Percentiles rank a stretch among this genome's conserved stretches.
phyloP scores from a whole-genome alignment of 176 grass and related monocot genomes.

The Alopecurus myosuroides region DNA sequence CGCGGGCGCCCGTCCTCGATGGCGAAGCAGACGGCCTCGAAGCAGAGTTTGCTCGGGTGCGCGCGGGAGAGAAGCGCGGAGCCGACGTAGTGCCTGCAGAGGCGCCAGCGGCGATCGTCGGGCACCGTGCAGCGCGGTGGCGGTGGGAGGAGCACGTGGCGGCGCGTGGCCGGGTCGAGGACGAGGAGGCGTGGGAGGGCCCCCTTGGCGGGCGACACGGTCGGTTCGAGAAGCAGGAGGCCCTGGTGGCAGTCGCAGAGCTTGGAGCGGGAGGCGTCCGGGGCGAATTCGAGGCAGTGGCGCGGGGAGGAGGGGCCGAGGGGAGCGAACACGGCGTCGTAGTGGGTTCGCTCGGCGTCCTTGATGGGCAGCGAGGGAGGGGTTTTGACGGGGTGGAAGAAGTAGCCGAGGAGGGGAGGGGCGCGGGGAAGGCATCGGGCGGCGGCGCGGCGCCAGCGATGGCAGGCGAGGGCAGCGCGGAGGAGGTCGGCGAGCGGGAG shows the following conservation, averaged over 20 bases:
- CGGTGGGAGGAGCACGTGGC: not conserved
- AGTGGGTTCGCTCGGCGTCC: not conserved
- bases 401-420: not conserved
- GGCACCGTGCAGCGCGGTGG: not conserved
- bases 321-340: not conserved
- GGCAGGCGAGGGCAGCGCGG: not conserved
- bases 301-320: not conserved
- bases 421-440: not conserved
- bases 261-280: not conserved
- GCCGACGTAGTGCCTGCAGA: not conserved
- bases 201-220: too few relatives aligned
- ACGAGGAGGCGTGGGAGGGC: not conserved
- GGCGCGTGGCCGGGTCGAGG: not conserved
- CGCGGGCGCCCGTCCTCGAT: not conserved
- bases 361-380: not conserved
- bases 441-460: not conserved
- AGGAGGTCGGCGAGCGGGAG: not conserved
- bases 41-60: conserved; percentile 15
- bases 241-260: conserved; percentile 16
- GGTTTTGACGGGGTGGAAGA: not conserved
- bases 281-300: not conserved
- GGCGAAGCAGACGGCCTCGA: conserved; percentile 21
- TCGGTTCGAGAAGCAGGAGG: conserved; percentile 4
- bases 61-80: not conserved
- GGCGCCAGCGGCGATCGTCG: not conserved